Conservation (phyloP, 805 yeast genomes). For the Metschnikowia colocasiae region DNA sequence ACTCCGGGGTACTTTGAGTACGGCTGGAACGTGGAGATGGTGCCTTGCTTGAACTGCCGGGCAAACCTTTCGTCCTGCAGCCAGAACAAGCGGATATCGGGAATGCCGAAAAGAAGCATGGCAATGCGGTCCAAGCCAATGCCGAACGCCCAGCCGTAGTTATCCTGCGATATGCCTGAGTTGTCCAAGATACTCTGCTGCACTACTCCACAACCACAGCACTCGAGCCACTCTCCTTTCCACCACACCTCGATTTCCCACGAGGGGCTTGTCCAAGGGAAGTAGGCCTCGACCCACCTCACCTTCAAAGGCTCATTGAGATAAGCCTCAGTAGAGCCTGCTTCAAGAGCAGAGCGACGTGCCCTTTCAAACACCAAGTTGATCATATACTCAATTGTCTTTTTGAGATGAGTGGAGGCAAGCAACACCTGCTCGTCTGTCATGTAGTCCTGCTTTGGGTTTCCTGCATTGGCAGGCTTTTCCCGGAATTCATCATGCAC, state of each 20-base stretch:
- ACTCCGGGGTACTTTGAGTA: constrained; percentile 91
- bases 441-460: constrained; percentile 83
- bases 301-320: constrained; percentile 73
- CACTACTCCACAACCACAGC: constrained; percentile 94
- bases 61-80: constrained; percentile 73
- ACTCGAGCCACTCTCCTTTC: constrained; percentile 97
- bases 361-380: constrained; percentile 78
- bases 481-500: constrained; percentile 66
- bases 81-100: constrained; percentile 95
- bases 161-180: constrained; percentile 57
- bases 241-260: constrained; percentile 99
- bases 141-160: constrained; percentile 97
- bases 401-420: constrained; percentile 73
- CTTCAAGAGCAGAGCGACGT: constrained; percentile 52
- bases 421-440: constrained; percentile 63
- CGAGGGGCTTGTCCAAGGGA: constrained; percentile 98
- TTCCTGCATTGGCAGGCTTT: constrained; percentile 50
- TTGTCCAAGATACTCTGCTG: constrained; percentile 70
- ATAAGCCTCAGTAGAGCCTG: constrained; percentile 57
- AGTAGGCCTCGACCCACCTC: constrained; percentile 92
- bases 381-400: constrained; percentile 80
- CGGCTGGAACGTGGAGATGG: constrained; percentile 72
- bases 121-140: constrained; percentile 93
- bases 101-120: constrained; percentile 91
- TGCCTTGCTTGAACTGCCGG: constrained; percentile 63